Evolutionary conservation across 306 rosid genomes (phyloP).

Genomic region (Trichosanthes cucumerina): DNA sequence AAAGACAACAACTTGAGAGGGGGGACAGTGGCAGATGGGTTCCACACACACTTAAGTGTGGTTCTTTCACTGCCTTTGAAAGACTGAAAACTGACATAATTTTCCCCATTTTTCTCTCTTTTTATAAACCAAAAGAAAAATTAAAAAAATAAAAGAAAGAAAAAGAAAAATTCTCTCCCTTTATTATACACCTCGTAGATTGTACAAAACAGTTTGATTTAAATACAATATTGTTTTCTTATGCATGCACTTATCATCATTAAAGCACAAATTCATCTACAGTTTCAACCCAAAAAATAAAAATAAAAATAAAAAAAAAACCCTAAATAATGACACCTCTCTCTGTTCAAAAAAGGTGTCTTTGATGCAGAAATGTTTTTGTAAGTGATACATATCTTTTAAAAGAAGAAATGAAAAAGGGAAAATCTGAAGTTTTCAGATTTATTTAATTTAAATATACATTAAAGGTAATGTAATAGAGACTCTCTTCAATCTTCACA

Average conservation of each 20-base stretch:
- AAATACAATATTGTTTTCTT: not conserved
- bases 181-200: not conserved
- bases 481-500: not conserved
- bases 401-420: not conserved
- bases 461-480: too few species aligned
- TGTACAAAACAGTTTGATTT: not conserved
- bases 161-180: not conserved
- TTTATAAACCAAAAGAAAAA: too few species aligned
- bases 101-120: not conserved
- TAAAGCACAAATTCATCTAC: not conserved
- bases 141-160: not conserved
- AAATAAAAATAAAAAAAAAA: not conserved
- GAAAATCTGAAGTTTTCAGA: not conserved
- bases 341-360: not conserved
- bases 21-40: not conserved
- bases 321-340: not conserved
- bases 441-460: too few species aligned
- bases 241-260: not conserved
- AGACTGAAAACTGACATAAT: constrained; percentile 3
- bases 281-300: not conserved
- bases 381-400: not conserved
- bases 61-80: not conserved
- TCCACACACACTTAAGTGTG: not conserved
- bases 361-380: not conserved
- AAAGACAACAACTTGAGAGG: not conserved